phyloP scores from a whole-genome alignment of 2,329 filamentous ascomycete genomes.

The Diaporthe sp. region DNA sequence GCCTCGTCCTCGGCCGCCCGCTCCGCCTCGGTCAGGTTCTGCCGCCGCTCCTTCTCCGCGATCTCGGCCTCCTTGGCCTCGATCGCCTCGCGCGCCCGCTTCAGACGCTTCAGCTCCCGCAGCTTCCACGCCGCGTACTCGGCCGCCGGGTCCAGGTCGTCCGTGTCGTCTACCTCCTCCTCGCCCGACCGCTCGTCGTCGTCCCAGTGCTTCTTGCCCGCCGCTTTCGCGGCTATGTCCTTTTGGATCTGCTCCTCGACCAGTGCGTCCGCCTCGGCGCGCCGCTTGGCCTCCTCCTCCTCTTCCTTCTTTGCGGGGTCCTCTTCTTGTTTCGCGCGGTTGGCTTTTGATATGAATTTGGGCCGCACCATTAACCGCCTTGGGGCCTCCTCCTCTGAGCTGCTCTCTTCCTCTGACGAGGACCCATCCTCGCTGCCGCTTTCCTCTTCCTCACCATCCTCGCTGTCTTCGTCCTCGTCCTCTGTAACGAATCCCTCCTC shows the following conservation, averaged over 20 bases:
- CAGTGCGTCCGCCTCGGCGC: slow-evolving; percentile 81
- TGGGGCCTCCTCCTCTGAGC: slow-evolving; percentile 69
- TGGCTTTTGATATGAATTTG: slow-evolving; percentile 74
- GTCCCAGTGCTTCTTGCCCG: slow-evolving; percentile 90
- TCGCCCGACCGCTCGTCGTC: slow-evolving; percentile 73
- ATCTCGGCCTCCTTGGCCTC: slow-evolving; percentile 87
- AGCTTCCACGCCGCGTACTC: slow-evolving; percentile 96
- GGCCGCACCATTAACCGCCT: slow-evolving; percentile 72
- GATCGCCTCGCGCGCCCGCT: slow-evolving; percentile 87
- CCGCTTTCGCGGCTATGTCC: slow-evolving; percentile 80
- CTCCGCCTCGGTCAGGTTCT: slow-evolving; percentile 89
- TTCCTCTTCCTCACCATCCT: slow-evolving; percentile 54
- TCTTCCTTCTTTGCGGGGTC: slow-evolving; percentile 52
- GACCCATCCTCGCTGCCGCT: slow-evolving; percentile 50
- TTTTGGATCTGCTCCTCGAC: slow-evolving; percentile 92
- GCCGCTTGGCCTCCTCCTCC: slow-evolving; percentile 71
- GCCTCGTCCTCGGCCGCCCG: slow-evolving; percentile 86
- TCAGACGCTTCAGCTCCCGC: slow-evolving; percentile 89
- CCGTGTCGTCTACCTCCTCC: slow-evolving; percentile 87
- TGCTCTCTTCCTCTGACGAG: slow-evolving; percentile 60
- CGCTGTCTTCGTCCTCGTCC: slow-evolving; percentile 62
- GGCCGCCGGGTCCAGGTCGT: slow-evolving; percentile 87
- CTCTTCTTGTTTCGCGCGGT: slow-evolving; percentile 56
- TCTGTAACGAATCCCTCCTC: slow-evolving; percentile 77
- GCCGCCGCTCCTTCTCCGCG: slow-evolving; percentile 89